Evolutionary conservation across 495 filamentous ascomycete species (phyloP).

Genomic region (Xylaria nigripes): DNA sequence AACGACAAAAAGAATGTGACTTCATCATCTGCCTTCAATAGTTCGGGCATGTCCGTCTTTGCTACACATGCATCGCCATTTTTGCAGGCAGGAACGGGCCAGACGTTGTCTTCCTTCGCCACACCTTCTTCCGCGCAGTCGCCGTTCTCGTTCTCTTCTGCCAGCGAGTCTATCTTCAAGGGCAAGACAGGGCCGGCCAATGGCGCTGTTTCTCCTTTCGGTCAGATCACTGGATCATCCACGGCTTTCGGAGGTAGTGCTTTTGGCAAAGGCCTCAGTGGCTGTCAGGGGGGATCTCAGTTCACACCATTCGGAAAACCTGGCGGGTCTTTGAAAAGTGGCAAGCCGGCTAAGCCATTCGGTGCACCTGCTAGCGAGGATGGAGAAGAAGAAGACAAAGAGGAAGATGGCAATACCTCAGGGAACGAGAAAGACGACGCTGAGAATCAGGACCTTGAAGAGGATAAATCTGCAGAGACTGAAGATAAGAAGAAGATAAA

Average conservation of each 20-base stretch:
- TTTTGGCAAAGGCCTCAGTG: conserved; percentile 27
- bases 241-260: conserved; percentile 22
- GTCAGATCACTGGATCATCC: conserved; percentile 14
- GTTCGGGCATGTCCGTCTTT: conserved; percentile 22
- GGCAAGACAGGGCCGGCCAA: conserved; percentile 6
- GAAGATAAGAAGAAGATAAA: conserved; percentile 59
- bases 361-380: conserved; percentile 61
- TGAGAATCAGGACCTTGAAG: conserved; percentile 25
- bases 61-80: conserved; percentile 25
- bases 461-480: conserved; percentile 29
- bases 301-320: conserved; percentile 64
- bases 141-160: conserved; percentile 10
- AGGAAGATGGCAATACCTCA: conserved; percentile 35
- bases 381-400: conserved; percentile 42
- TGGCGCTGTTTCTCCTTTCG: conserved; percentile 18
- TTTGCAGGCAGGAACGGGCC: conserved; percentile 22
- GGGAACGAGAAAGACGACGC: conserved; percentile 36
- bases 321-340: conserved; percentile 45
- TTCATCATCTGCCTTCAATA: conserved; percentile 21
- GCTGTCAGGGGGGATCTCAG: conserved; percentile 34
- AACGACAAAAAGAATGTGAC: conserved; percentile 10
- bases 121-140: conserved; percentile 17
- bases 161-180: conserved; percentile 15
- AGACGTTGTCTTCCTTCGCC: conserved; percentile 33
- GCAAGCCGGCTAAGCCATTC: conserved; percentile 58